A percentile compares a stretch with the other conserved stretches of the same genome.
Conservation (phyloP, 305 asterid genomes). For the Fraxinus angustifolia region DNA sequence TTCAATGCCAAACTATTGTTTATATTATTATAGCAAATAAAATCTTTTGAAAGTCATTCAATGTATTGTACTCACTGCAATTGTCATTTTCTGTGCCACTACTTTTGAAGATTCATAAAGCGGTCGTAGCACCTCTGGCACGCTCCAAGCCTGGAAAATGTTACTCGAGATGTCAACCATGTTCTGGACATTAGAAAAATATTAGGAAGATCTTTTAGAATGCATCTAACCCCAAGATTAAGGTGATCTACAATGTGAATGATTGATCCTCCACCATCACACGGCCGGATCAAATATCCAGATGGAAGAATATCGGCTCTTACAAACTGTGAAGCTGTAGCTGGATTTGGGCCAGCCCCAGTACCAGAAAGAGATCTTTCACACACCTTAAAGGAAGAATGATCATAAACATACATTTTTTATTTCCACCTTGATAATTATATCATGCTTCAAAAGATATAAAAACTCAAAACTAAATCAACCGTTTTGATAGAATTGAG, state of each 20-base stretch:
- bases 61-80: conserved; percentile 53
- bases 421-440: neutral
- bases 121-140: conserved; percentile 88
- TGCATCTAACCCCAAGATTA: conserved; percentile 57
- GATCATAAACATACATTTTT: neutral
- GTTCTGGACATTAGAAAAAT: neutral
- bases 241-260: conserved; percentile 90
- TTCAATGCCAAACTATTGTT: neutral
- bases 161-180: neutral
- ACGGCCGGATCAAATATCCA: conserved; percentile 79
- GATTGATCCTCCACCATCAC: conserved; percentile 92
- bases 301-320: conserved; percentile 87
- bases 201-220: neutral
- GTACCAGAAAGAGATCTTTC: conserved; percentile 91
- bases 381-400: conserved; percentile 48
- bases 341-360: conserved; percentile 71
- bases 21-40: neutral
- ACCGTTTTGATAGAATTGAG: neutral
- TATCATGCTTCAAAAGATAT: neutral
- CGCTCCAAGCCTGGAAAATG: conserved; percentile 73
- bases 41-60: neutral
- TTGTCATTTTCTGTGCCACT: conserved; percentile 80
- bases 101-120: conserved; percentile 86
- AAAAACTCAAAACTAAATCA: neutral
- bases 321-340: conserved; percentile 71